Evolutionary conservation across 371 early-diverging fungal species (phyloP), one percentile per base, ranked within the genome.

Genomic region (Mortierella sp.): DNA sequence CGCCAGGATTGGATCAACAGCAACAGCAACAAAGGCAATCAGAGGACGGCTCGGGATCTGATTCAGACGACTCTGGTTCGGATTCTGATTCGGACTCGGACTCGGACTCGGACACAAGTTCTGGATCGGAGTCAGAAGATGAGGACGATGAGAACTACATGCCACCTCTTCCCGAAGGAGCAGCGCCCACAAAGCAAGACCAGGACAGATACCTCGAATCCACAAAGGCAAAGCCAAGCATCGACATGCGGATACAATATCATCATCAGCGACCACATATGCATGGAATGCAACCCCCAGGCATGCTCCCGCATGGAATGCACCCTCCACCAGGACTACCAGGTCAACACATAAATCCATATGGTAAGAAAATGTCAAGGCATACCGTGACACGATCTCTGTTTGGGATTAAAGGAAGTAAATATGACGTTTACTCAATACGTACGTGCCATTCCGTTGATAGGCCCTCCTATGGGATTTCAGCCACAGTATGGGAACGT

Each of bases 111-210:
- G 65, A 60, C 27, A 79, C 82, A 2, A 70, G 54, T 12, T 82
- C 86, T 18, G 80, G 60, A 24, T 77, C 82, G 32, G 80, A 82
- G 27, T 71, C 77, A 0, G 86, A 82, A 2, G 77, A 74, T 32
- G 54, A 49, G 6, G 86, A 85, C 48, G 78, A 79, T 35, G 82
- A 86, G 0, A 49, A 75, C 6, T 86, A 44, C 35, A 86, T 86
- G 82, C 86, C 86, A 10, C 78, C 86, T 5, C 73, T 86, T 49
- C 86, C 86, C 4, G 80, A 82, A 55, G 86, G 86, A 35, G 75
- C 73, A 18, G 75, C 82, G 14, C 86, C 86, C 8, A 51, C 80
- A 14, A 82, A 75, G 32, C 80, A 79, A 21, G 73, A 77, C 10
- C 86, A 86, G 29, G 38, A 65, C 1, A 44, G 65, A 49, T 80